These are phyloP conservation scores for Trichoderma endophyticum DNA, from an alignment of 2,329 filamentous ascomycete genomes.

Conservation along the genomic window DNA sequence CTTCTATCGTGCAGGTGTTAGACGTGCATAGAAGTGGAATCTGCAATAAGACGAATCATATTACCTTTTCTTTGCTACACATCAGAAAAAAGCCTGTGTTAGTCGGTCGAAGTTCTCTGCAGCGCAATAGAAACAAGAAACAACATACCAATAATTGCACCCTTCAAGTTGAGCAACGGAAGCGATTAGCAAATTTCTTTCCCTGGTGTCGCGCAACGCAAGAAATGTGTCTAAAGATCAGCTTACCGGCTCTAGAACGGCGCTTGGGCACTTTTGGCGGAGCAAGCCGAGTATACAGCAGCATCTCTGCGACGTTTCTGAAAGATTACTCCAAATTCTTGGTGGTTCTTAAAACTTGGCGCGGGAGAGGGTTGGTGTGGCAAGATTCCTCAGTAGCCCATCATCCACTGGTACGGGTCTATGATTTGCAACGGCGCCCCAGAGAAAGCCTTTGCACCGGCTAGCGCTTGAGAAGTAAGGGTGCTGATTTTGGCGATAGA, in stretches of 20 bases:
- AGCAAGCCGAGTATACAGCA: slow-evolving; percentile 57
- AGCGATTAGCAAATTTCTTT: neutral
- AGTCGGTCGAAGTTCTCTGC: neutral
- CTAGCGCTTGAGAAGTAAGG: neutral
- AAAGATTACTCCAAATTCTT: neutral
- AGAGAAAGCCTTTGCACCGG: neutral
- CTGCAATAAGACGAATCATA: neutral
- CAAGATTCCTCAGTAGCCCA: neutral
- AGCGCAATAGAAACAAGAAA: neutral
- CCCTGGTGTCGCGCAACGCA: neutral
- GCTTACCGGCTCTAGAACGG: slow-evolving; percentile 58
- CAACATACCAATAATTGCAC: slow-evolving; percentile 50
- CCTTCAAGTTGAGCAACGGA: slow-evolving; percentile 33
- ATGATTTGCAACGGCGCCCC: neutral
- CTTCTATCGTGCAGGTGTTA: slow-evolving; percentile 40
- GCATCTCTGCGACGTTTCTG: slow-evolving; percentile 38
- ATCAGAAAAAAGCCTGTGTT: slow-evolving; percentile 17
- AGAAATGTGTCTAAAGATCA: neutral
- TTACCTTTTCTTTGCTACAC: slow-evolving; percentile 53
- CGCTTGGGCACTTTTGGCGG: slow-evolving; percentile 57
- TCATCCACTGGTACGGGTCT: neutral
- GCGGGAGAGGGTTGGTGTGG: neutral
- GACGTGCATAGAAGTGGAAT: slow-evolving; percentile 15
- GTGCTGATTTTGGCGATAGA: slow-evolving; percentile 13
- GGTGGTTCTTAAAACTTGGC: neutral